Conservation (phyloP, 1,139 yeast genomes). For the Entelexis sorbosivorans region DNA sequence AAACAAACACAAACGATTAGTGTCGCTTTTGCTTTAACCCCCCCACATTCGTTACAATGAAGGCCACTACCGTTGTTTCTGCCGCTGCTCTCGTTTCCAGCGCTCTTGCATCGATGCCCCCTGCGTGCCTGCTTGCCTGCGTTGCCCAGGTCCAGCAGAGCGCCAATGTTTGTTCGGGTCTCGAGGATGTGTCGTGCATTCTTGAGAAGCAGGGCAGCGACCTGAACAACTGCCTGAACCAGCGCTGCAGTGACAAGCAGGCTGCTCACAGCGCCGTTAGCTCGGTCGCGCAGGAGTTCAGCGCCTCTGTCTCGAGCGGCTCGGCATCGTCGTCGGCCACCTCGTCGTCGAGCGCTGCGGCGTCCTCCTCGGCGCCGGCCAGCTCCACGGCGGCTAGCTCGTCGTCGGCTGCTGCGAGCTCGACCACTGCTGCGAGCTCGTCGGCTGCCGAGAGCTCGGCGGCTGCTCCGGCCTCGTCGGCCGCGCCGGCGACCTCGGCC, state of each 20-base stretch:
- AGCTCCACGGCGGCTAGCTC: conserved; percentile 5
- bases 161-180: conserved; percentile 35
- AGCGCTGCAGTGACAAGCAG: conserved; percentile 55
- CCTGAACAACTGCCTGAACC: conserved; percentile 49
- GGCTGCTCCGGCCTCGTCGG: neutral
- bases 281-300: conserved; percentile 8
- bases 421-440: conserved; percentile 14
- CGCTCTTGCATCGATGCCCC: conserved; percentile 47
- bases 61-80: conserved; percentile 2
- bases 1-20: conserved; percentile 4
- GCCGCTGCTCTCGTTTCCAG: conserved; percentile 6
- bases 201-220: conserved; percentile 44
- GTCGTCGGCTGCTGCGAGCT: conserved; percentile 10
- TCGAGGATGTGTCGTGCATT: conserved; percentile 55
- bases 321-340: conserved; percentile 26
- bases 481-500: conserved; percentile 3
- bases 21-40: neutral
- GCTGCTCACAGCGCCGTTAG: conserved; percentile 50
- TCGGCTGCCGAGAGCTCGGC: conserved; percentile 16
- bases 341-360: conserved; percentile 25
- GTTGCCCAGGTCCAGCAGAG: conserved; percentile 54
- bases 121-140: conserved; percentile 80
- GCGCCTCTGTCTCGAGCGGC: conserved; percentile 24
- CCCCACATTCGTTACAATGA: conserved; percentile 5
- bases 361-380: conserved; percentile 20